These are phyloP conservation scores for Suillus variegatus DNA, from an alignment of 768 basidiomycete genomes.

Conservation along the genomic window DNA sequence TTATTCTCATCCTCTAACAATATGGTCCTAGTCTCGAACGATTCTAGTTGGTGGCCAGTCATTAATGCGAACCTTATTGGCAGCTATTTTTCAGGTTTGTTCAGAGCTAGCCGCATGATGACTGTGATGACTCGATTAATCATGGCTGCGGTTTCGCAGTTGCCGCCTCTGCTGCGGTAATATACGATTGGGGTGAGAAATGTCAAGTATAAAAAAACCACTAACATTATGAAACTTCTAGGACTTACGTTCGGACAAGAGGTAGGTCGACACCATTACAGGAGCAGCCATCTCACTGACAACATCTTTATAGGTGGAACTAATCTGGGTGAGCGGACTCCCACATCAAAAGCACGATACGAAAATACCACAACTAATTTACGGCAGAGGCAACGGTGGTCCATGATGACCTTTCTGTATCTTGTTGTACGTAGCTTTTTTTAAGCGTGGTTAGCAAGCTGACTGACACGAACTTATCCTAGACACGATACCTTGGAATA, in stretches of 20 bases:
- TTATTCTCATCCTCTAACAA: background rate
- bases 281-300: background rate
- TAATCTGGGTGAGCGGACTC: background rate
- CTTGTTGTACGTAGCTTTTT: background rate
- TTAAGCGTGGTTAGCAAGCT: no score
- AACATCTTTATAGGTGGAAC: background rate
- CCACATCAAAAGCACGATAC: background rate
- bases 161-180: background rate
- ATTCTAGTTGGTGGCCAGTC: background rate
- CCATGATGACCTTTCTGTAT: background rate
- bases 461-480: background rate
- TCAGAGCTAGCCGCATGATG: background rate
- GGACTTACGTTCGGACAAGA: background rate
- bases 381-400: background rate
- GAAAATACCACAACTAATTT: background rate
- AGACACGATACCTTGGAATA: background rate
- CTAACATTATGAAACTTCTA: background rate
- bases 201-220: background rate
- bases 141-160: background rate
- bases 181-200: background rate
- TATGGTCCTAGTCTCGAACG: background rate
- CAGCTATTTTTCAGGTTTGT: background rate
- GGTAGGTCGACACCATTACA: background rate
- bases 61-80: background rate
- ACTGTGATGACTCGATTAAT: background rate